Base-by-base conservation (phyloP, 192 early-diverging fungal genomes). In the Allomyces arbusculus region DNA sequence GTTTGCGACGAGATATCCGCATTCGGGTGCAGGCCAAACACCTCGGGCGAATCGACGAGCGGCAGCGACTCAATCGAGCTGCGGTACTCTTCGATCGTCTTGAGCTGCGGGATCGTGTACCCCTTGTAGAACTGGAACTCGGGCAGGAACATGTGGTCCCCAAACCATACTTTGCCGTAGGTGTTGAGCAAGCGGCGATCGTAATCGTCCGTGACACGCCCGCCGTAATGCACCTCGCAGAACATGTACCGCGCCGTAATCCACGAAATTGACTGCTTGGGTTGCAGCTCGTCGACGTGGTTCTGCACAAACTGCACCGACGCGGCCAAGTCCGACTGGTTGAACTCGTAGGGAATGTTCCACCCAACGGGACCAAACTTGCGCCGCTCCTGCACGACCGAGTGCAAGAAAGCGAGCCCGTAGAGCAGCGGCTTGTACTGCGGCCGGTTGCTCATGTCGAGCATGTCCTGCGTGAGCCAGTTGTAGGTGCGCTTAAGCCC, bases 291-390 rank as follows among this genome's bases (percentile, higher is more conserved):
- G 74, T 84, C 83, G 19, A 84, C 82, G 66, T 84, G 83, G 45
- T 84, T 84, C 70, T 84, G 83, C 11, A 84, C 83, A 69, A 84
- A 84, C 66, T 84, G 83, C 43, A 84, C 80, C 69, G 71, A 74
- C 16, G 83, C 83, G 0, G 83, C 80, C 24, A 84, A 68, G 75
- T 84, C 83, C 64, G 75, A 75, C 73, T 84, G 83, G 67, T 84
- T 84, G 73, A 84, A 84, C 72, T 84, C 83, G 69, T 84, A 84
- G 50, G 82, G 83, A 75, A 84, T 84, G 66, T 84, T 84, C 83
- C 83, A 83, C 22, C 83, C 83, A 26, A 84, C 70, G 3, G 83
- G 83, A 12, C 83, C 83, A 74, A 84, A 84, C 69, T 84, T 84
- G 61, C 83, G 45, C 45, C 83, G 61, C 68, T 84, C 83, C 68